A percentile compares a stretch with the other conserved stretches of the same genome.
Conservation (phyloP, 108 stramenopile genomes). For the Parietichytrium sp. region DNA sequence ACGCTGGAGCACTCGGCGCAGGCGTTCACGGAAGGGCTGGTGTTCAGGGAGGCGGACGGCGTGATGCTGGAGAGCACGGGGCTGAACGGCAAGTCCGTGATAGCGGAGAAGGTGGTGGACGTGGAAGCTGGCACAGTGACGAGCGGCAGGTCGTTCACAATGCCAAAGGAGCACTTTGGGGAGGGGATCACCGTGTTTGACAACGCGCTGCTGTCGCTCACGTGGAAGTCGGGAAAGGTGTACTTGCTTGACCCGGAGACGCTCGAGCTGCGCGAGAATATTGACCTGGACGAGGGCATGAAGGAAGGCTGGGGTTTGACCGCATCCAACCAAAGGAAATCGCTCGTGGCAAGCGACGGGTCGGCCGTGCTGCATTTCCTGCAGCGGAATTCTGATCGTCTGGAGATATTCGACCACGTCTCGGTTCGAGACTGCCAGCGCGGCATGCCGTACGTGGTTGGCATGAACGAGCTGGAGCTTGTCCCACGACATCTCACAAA, state of each 20-base stretch:
- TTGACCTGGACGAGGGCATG: background rate
- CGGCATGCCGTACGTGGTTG: background rate
- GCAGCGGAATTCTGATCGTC: background rate
- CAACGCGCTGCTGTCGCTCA: background rate
- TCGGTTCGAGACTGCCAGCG: background rate
- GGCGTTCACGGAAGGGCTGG: constrained; percentile 33
- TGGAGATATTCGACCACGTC: background rate
- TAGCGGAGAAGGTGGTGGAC: constrained; percentile 19
- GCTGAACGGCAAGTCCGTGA: background rate
- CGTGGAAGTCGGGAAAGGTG: constrained; percentile 2
- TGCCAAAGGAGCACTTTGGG: background rate
- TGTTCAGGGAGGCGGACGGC: constrained; percentile 34
- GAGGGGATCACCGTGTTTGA: constrained; percentile 15
- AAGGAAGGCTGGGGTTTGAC: constrained; percentile 27
- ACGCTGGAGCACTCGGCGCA: background rate
- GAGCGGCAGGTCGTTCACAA: too few relatives aligned
- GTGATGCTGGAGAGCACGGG: constrained; percentile 20
- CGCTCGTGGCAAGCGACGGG: background rate
- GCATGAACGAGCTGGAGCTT: constrained; percentile 37
- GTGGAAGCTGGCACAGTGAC: too few relatives aligned
- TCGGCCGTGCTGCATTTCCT: constrained; percentile 11
- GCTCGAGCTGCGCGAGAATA: background rate
- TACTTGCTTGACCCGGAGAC: background rate
- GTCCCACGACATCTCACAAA: background rate
- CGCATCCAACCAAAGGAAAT: background rate